Evolutionary conservation across 164 flowering plant species (phyloP).

Genomic region (Kingdonia uniflora): DNA sequence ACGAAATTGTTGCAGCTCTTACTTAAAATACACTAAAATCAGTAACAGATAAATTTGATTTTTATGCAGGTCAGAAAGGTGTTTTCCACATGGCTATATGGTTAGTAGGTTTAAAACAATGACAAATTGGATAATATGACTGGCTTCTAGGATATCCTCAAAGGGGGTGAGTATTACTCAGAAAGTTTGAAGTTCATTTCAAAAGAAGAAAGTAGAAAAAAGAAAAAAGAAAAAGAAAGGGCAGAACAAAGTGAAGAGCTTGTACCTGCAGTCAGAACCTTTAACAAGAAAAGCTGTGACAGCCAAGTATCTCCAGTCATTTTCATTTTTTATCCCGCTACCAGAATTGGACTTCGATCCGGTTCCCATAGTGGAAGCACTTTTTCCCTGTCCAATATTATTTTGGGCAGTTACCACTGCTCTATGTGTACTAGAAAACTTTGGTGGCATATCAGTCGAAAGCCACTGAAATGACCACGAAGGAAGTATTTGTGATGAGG

Average conservation of each 20-base stretch:
- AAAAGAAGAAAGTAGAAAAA: too few relatives aligned
- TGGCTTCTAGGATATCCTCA: too few relatives aligned
- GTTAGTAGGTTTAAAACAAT: too few relatives aligned
- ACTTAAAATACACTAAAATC: too few relatives aligned
- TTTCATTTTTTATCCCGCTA: slow-evolving; percentile 38
- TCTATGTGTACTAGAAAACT: slow-evolving; percentile 25
- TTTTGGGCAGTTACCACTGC: slow-evolving; percentile 13
- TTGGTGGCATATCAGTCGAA: slow-evolving; percentile 87
- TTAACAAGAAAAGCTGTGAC: slow-evolving; percentile 91
- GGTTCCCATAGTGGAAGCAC: slow-evolving; percentile 12
- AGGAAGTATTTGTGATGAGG: slow-evolving; percentile 16
- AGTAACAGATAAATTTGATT: too few relatives aligned
- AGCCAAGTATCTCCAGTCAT: slow-evolving; percentile 95
- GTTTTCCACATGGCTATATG: too few relatives aligned
- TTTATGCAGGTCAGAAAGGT: too few relatives aligned
- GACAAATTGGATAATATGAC: too few relatives aligned
- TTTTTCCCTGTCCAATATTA: slow-evolving; percentile 7
- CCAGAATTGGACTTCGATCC: slow-evolving; percentile 14
- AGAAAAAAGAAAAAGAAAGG: too few relatives aligned
- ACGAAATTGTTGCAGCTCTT: too few relatives aligned
- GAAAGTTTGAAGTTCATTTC: too few relatives aligned
- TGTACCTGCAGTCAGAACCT: slow-evolving; percentile 50
- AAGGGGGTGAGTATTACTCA: too few relatives aligned
- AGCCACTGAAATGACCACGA: slow-evolving; percentile 90
- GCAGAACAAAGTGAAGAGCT: neutral